Conservation (phyloP, 139 green algal genomes). For the Picochlorum sp. region DNA sequence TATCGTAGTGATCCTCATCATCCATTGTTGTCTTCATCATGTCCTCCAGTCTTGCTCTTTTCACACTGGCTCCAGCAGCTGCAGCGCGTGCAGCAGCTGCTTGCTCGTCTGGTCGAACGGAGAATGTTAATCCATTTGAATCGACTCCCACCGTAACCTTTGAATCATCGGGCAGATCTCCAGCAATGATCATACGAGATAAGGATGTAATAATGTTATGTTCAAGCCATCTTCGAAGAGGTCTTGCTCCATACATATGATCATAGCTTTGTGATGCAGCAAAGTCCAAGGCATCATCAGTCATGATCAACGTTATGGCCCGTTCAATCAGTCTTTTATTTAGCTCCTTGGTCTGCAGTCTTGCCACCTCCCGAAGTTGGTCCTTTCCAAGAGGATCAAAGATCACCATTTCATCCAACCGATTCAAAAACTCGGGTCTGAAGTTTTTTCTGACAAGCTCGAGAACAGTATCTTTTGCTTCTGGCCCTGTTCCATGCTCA, state of each 20-base stretch:
- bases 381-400: conserved; percentile 63
- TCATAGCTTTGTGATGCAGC: conserved; percentile 33
- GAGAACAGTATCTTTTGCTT: conserved; percentile 15
- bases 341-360: conserved; percentile 55
- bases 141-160: conserved; percentile 21
- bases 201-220: conserved; percentile 57
- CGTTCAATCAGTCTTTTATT: conserved; percentile 42
- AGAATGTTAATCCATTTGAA: conserved; percentile 12
- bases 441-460: conserved; percentile 36
- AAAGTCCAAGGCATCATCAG: conserved; percentile 44
- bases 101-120: conserved; percentile 11
- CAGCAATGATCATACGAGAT: conserved; percentile 49
- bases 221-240: conserved; percentile 67
- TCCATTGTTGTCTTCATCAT: background rate
- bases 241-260: conserved; percentile 53
- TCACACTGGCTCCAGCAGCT: background rate
- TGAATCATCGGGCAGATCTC: conserved; percentile 38
- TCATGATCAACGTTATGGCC: conserved; percentile 41
- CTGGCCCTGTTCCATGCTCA: conserved; percentile 8
- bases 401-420: conserved; percentile 78
- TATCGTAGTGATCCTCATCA: conserved; percentile 2
- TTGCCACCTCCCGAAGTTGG: conserved; percentile 60
- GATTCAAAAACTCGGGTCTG: conserved; percentile 79
- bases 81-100: conserved; percentile 7
- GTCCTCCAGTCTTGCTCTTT: conserved; percentile 3